These are phyloP conservation scores for Musa beccarii DNA, from an alignment of 176 grass and related monocot genomes.

Conservation along the genomic window DNA sequence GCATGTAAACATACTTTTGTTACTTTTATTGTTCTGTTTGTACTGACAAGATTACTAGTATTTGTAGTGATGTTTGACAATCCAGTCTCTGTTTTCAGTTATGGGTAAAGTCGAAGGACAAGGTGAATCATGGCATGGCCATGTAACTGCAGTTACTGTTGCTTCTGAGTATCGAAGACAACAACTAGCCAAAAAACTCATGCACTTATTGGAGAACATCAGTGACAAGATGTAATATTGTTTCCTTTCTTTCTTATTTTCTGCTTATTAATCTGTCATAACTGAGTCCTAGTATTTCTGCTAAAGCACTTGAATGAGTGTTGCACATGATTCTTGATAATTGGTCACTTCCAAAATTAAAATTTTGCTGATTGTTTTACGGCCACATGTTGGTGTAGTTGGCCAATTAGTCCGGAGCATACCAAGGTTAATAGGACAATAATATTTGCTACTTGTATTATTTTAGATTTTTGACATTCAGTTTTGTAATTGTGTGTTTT, in stretches of 20 bases:
- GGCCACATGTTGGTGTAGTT: too few relatives aligned
- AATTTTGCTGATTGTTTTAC: too few relatives aligned
- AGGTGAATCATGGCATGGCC: conserved; percentile 98
- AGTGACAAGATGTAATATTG: conserved; percentile 79
- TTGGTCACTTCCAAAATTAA: too few relatives aligned
- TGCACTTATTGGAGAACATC: conserved; percentile 84
- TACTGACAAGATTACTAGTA: too few relatives aligned
- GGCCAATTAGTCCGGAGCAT: too few relatives aligned
- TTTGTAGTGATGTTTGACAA: neutral
- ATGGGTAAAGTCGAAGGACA: conserved; percentile 99
- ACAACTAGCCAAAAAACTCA: conserved; percentile 91
- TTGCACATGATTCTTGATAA: neutral
- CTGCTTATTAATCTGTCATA: neutral
- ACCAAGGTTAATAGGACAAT: too few relatives aligned
- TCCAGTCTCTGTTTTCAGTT: conserved; percentile 40
- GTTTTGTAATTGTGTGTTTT: too few relatives aligned
- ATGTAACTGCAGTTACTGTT: conserved; percentile 92
- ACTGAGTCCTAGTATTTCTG: neutral
- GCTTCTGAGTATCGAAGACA: conserved; percentile 76
- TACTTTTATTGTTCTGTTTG: too few relatives aligned
- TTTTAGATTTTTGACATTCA: too few relatives aligned
- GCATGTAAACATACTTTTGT: too few relatives aligned
- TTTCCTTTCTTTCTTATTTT: neutral
- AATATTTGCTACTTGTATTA: too few relatives aligned
- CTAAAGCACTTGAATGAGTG: neutral